Conservation (phyloP, 352 stramenopile genomes). For the Elongisporangium prolatum region DNA sequence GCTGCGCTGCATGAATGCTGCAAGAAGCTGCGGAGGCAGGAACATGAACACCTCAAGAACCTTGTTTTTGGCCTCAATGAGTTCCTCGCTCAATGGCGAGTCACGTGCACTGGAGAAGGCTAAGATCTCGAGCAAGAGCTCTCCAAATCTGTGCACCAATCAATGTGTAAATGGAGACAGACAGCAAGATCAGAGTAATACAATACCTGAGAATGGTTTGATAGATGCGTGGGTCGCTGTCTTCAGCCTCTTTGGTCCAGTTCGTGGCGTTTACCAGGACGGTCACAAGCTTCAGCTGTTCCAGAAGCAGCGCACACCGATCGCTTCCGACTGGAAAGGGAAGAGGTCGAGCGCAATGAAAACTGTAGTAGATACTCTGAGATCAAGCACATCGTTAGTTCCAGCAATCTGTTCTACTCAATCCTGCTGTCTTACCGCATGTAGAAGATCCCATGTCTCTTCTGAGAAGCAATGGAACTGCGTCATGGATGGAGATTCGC, state of each 20-base stretch:
- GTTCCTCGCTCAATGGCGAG: conserved; percentile 19
- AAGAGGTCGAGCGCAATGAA: conserved; percentile 12
- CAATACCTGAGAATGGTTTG: conserved; percentile 11
- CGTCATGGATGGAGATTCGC: conserved; percentile 29
- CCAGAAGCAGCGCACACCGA: conserved; percentile 29
- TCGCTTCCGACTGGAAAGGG: conserved; percentile 12
- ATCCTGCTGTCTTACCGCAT: conserved; percentile 19
- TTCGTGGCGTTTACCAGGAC: conserved; percentile 55
- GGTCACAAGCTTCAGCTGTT: conserved; percentile 53
- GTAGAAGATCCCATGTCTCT: conserved; percentile 37
- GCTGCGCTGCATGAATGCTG: conserved; percentile 37
- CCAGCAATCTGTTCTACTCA: not conserved
- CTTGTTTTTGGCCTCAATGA: conserved; percentile 61
- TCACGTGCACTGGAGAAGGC: conserved; percentile 19
- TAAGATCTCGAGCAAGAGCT: conserved; percentile 41
- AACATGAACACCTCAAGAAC: conserved; percentile 63
- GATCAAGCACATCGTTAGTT: not conserved
- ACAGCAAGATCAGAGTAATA: conserved; percentile 12
- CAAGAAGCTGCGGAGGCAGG: conserved; percentile 32
- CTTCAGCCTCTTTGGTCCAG: conserved; percentile 32
- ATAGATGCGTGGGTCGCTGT: conserved; percentile 20
- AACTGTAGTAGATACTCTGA: conserved; percentile 44
- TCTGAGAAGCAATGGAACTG: conserved; percentile 20
- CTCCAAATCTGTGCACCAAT: conserved; percentile 22
- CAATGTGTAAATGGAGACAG: not conserved